Percentiles rank a stretch among this genome's conserved stretches.
Evolutionary conservation across 768 basidiomycete genomes (phyloP).

Genomic region (Hysterangium stoloniferum): DNA sequence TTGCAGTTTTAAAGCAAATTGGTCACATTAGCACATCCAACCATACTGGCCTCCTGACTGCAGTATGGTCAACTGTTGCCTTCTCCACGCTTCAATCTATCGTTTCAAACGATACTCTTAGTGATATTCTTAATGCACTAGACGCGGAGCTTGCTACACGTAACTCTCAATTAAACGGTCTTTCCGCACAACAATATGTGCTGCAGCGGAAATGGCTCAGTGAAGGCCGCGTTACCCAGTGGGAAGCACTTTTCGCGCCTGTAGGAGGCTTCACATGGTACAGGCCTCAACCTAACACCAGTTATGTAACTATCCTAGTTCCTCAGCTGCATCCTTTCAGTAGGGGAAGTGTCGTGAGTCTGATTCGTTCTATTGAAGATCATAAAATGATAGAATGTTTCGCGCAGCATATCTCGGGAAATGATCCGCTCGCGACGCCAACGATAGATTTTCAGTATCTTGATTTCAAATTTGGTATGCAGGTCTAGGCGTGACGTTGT

Average conservation of each 20-base stretch:
- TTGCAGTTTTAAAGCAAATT: neutral
- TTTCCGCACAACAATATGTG: neutral
- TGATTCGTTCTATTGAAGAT: neutral
- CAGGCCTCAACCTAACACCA: neutral
- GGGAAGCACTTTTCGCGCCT: conserved; percentile 1
- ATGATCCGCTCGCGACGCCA: neutral
- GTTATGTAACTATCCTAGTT: conserved; percentile 1
- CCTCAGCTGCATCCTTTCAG: conserved; percentile 4
- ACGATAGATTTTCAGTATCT: neutral
- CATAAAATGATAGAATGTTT: neutral
- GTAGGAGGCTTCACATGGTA: neutral
- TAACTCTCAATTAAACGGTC: neutral
- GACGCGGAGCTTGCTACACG: conserved; percentile 1
- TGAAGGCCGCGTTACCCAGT: conserved; percentile 4
- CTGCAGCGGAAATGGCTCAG: conserved; percentile 1
- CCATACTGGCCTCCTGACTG: neutral
- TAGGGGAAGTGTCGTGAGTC: conserved; percentile 1
- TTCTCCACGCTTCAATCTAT: conserved; percentile 5
- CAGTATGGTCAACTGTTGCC: conserved; percentile 1
- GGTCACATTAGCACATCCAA: neutral
- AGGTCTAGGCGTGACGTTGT: neutral
- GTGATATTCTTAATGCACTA: neutral
- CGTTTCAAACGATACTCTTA: neutral
- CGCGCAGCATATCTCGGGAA: neutral
- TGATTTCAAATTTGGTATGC: neutral